Base-by-base conservation (phyloP, 1,284 basidiomycete genomes). In the Flammula alnicola region DNA sequence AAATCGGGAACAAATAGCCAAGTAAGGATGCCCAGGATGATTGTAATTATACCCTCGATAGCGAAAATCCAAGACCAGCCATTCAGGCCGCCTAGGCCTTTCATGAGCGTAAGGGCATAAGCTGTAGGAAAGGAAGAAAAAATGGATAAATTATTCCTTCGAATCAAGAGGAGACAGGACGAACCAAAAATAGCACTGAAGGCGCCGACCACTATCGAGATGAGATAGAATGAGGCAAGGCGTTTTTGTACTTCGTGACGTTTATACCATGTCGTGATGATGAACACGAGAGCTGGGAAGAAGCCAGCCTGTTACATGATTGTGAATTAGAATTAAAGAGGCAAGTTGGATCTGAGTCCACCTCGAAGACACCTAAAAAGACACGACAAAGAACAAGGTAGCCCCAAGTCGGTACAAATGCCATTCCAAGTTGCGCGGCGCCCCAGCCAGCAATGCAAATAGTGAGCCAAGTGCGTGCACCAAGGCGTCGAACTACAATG, bases 241-340 rank as follows among this genome's bases (percentile, higher is more conserved):
- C 71, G 66, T 40, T 69, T 73, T 42, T 77, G 75, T 3, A 74
- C 69, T 59, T 76, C 74, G 49, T 73, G 67, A 7, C 74, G 69
- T 31, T 64, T 72, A 58, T 77, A 77, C 75, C 75, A 77, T 5
- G 73, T 73, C 4, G 70, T 70, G 37, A 76, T 71, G 31, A 76
- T 68, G 56, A 72, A 75, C 4, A 72, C 69, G 14, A 74, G 51
- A 1, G 72, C 71, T 36, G 74, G 74, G 53, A 73, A 70, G 51
- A 73, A 72, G 10, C 71, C 71, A 20, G 72, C 68, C 73, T 74
- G 23, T 3, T n/a, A n/a, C n/a, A n/a, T n/a, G n/a, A n/a, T n/a
- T n/a, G n/a, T n/a, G n/a, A n/a, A n/a, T n/a, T n/a, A n/a, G n/a
- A n/a, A n/a, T 17, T 29, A 17, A 10, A 11, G 11, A 9, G 11